These are phyloP conservation scores for Fraxinus americana DNA, from an alignment of 257 asterid genomes.

Conservation along the genomic window DNA sequence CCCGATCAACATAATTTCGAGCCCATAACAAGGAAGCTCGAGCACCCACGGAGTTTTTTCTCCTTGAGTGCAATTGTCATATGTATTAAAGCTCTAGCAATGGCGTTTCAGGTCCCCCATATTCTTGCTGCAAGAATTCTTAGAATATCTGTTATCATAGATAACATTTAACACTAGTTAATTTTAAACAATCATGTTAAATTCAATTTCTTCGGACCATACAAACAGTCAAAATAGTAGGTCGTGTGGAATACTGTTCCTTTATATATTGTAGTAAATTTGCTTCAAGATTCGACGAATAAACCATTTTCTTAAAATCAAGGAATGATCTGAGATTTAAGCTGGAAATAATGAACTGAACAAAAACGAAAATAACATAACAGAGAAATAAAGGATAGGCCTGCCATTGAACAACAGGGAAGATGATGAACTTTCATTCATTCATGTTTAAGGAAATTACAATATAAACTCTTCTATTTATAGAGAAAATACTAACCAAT, in stretches of 20 bases:
- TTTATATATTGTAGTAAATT: conserved; percentile 12
- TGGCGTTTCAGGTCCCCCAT: conserved; percentile 76
- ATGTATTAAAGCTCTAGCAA: conserved; percentile 66
- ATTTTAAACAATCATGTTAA: neutral
- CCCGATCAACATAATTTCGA: conserved; percentile 57
- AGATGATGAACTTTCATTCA: too few relatives aligned
- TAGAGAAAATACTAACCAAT: too few relatives aligned
- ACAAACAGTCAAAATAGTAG: neutral
- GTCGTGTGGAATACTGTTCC: neutral
- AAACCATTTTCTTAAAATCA: neutral
- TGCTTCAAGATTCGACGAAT: conserved; percentile 11
- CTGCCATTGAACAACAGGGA: too few relatives aligned
- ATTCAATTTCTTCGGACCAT: neutral
- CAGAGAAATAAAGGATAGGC: too few relatives aligned
- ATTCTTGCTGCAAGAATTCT: conserved; percentile 55
- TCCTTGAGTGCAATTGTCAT: conserved; percentile 70
- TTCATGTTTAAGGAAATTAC: too few relatives aligned
- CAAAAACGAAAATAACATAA: too few relatives aligned
- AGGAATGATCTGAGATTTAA: too few relatives aligned
- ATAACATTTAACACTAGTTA: neutral
- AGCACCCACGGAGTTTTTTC: conserved; percentile 55
- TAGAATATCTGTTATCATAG: conserved; percentile 49
- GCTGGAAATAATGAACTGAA: too few relatives aligned
- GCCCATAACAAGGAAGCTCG: conserved; percentile 71
- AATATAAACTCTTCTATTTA: too few relatives aligned